phyloP scores from a whole-genome alignment of 768 basidiomycete species.

The Boletus edulis region DNA sequence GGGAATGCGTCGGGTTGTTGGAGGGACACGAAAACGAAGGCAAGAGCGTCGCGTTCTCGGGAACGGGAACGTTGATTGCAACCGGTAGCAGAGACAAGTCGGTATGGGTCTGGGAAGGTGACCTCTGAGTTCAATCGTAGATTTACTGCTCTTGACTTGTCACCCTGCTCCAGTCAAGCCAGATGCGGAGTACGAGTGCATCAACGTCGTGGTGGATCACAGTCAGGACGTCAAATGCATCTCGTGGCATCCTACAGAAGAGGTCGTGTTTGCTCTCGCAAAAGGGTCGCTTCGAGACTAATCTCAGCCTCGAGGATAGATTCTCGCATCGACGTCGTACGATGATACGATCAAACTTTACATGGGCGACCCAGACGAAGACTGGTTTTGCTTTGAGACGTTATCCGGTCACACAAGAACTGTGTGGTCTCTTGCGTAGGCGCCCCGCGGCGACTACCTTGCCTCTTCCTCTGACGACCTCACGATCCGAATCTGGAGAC shows the following conservation, averaged over 20 bases:
- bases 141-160: neutral
- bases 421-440: conserved; percentile 88
- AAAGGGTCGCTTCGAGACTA: no score
- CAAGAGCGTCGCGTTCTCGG: conserved; percentile 85
- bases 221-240: no score
- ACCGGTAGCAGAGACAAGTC: conserved; percentile 96
- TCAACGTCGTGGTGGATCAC: conserved; percentile 60
- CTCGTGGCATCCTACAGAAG: conserved; percentile 93
- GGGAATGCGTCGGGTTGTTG: conserved; percentile 84
- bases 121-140: conserved; percentile 10
- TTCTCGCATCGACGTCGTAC: conserved; percentile 73
- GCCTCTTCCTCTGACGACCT: conserved; percentile 86
- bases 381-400: conserved; percentile 89
- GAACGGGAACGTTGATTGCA: conserved; percentile 76
- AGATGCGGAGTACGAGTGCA: conserved; percentile 91
- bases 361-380: conserved; percentile 88
- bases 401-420: conserved; percentile 81
- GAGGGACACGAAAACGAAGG: conserved; percentile 97
- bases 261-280: conserved; percentile 58
- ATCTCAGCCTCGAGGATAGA: no score
- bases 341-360: conserved; percentile 96
- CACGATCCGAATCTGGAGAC: conserved; percentile 83
- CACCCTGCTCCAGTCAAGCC: conserved; percentile 61
- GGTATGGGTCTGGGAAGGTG: conserved; percentile 99
- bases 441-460: conserved; percentile 74